Base-by-base conservation (phyloP, 352 stramenopile species). In the Paralagenidium karlingii region DNA sequence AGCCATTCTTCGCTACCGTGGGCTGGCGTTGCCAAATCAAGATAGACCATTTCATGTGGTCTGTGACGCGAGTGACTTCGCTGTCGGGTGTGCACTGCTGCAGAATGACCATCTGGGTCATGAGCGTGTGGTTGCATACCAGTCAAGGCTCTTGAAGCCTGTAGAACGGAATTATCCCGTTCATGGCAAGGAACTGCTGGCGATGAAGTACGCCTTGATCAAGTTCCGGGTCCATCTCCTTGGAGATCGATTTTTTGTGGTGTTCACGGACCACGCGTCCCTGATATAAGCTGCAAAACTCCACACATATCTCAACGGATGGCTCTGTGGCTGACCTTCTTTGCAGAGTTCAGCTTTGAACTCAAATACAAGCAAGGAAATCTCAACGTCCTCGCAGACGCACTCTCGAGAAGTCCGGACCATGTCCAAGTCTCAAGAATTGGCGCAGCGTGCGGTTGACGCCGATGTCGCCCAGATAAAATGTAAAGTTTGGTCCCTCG, bases 211-310 rank as follows among this genome's bases (percentile, higher is more conserved):
- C 18, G 29, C 51, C 0, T 33, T 61, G 0, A 37, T 55, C 5
- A 67, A 67, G 34, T 60, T 67, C 24, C 20, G 49, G 2, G 45
- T 63, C 1, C 43, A 63, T 21, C 27, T 63, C 0, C 26, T 68
- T 8, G 45, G 53, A 5, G 36, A 51, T 3, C 13, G 43, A 3
- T 40, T 18, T 1, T 67, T 54, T 22, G 49, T 27, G n/a, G 10
- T 60, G 0, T 54, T 60, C 26, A 55, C 47, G 1, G 49, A 66
- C 40, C 41, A 62, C 39, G 50, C 41, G 25, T 64, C 47, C 0
- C 22, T 45, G 21, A 31, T 64, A 36, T 7, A 20, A 3, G 22
- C 30, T 36, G 30, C 30, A 7, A 36, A 7, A 31, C 36, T 20
- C 22, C 30, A 36, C 16, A 22, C 30, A 36, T 7, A 16, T 36